Evolutionary conservation across 352 stramenopile genomes (phyloP).

Genomic region (Globisporangium cystogenes): DNA sequence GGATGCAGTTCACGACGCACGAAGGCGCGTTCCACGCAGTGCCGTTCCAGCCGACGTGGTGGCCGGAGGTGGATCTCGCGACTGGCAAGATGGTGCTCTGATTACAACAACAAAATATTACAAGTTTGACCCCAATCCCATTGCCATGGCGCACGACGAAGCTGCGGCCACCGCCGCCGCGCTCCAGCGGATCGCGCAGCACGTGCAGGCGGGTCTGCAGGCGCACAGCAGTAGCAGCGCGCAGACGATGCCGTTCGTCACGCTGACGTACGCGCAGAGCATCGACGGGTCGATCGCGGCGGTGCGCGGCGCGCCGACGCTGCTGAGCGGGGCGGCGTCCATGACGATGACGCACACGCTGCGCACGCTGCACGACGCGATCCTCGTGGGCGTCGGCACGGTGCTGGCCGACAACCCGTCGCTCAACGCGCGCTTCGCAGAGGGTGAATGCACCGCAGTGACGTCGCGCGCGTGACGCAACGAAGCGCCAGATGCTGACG

Average conservation of each 20-base stretch:
- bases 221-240: neutral
- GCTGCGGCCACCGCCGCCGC: neutral
- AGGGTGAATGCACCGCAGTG: too few species aligned
- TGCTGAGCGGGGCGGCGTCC: conserved; percentile 60
- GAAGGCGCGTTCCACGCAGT: conserved; percentile 65
- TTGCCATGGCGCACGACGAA: neutral
- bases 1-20: conserved; percentile 57
- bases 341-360: conserved; percentile 88
- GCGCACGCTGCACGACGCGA: conserved; percentile 80
- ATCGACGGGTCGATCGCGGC: conserved; percentile 81
- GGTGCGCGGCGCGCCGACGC: conserved; percentile 54
- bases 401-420: conserved; percentile 86
- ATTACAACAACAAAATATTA: neutral
- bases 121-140: neutral
- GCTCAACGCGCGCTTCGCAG: conserved; percentile 61
- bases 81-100: conserved; percentile 74
- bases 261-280: conserved; percentile 88
- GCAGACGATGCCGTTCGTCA: conserved; percentile 41
- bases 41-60: conserved; percentile 74
- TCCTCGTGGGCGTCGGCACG: conserved; percentile 85
- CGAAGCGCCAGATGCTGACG: neutral
- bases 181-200: conserved; percentile 4
- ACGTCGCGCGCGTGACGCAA: too few species aligned
- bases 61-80: conserved; percentile 55
- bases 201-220: conserved; percentile 5